Percentiles rank a stretch among this genome's conserved stretches.
Evolutionary conservation across 2,329 filamentous ascomycete genomes (phyloP).

Genomic region (Arthroderma sp.): DNA sequence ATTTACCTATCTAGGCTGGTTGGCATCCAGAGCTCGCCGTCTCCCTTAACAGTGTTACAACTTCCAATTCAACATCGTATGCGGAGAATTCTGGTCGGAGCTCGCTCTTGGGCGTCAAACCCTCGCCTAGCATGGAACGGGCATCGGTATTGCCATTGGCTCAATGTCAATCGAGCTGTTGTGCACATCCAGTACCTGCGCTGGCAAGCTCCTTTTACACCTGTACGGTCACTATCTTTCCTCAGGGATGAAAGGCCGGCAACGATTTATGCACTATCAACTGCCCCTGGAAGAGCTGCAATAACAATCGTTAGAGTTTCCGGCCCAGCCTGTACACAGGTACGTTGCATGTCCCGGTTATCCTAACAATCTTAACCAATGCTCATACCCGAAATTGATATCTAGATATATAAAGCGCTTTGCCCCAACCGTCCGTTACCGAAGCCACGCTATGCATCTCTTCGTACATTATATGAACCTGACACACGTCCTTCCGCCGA

Average conservation of each 20-base stretch:
- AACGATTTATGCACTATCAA: slow-evolving; percentile 89
- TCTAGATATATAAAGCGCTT: slow-evolving; percentile 50
- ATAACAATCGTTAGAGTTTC: slow-evolving; percentile 86
- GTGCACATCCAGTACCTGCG: too few relatives aligned
- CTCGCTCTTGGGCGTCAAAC: too few relatives aligned
- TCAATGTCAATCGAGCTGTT: too few relatives aligned
- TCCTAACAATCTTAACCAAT: background rate
- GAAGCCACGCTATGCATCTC: slow-evolving; percentile 50
- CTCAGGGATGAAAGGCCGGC: slow-evolving; percentile 10
- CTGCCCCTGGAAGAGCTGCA: slow-evolving; percentile 69
- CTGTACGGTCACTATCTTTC: background rate
- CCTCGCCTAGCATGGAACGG: too few relatives aligned
- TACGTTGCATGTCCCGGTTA: slow-evolving; percentile 24
- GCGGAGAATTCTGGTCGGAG: too few relatives aligned
- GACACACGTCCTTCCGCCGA: slow-evolving; percentile 21
- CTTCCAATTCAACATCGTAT: too few relatives aligned
- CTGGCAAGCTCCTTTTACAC: too few relatives aligned
- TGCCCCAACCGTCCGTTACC: slow-evolving; percentile 44
- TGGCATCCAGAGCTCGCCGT: too few relatives aligned
- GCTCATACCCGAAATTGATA: too few relatives aligned
- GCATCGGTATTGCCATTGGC: too few relatives aligned
- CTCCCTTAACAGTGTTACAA: too few relatives aligned
- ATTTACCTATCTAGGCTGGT: too few relatives aligned
- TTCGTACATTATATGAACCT: slow-evolving; percentile 62
- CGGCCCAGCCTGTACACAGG: slow-evolving; percentile 58